phyloP scores from a whole-genome alignment of 164 flowering plant genomes.

The Platanus orientalis region DNA sequence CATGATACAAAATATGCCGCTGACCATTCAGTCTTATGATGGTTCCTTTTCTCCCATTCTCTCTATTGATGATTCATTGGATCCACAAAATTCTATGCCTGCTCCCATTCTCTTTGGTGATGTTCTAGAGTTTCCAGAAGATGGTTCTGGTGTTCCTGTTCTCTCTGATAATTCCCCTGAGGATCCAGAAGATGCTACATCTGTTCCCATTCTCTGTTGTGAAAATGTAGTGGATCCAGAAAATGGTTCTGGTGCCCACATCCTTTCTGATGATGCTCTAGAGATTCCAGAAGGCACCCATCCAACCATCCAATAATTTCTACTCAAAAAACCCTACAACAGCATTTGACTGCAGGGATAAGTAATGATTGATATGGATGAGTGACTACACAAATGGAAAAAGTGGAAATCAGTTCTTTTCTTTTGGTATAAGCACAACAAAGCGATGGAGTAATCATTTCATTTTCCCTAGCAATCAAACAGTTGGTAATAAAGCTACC shows the following conservation, averaged over 20 bases:
- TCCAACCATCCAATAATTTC: slow-evolving; percentile 5
- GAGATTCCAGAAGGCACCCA: slow-evolving; percentile 13
- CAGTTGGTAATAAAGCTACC: no score
- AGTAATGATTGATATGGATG: no score
- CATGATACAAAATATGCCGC: neutral
- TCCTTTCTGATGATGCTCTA: slow-evolving; percentile 3
- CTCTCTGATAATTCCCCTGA: slow-evolving; percentile 6
- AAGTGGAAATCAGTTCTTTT: no score
- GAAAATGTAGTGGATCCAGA: slow-evolving; percentile 14
- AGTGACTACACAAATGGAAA: no score
- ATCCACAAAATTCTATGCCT: no score
- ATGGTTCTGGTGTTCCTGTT: neutral
- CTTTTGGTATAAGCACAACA: no score
- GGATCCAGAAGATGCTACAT: slow-evolving; percentile 15
- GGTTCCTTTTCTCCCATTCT: neutral
- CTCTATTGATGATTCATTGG: neutral
- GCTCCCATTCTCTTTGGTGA: slow-evolving; percentile 2
- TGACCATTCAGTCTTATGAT: slow-evolving; percentile 2
- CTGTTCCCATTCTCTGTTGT: neutral
- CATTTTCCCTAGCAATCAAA: no score
- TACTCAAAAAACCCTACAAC: neutral
- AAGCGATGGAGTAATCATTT: no score
- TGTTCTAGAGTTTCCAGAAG: slow-evolving; percentile 13
- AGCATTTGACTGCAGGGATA: no score
- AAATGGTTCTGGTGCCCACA: neutral